phyloP scores from a whole-genome alignment of 305 asterid genomes.

The Solanum hybrid region DNA sequence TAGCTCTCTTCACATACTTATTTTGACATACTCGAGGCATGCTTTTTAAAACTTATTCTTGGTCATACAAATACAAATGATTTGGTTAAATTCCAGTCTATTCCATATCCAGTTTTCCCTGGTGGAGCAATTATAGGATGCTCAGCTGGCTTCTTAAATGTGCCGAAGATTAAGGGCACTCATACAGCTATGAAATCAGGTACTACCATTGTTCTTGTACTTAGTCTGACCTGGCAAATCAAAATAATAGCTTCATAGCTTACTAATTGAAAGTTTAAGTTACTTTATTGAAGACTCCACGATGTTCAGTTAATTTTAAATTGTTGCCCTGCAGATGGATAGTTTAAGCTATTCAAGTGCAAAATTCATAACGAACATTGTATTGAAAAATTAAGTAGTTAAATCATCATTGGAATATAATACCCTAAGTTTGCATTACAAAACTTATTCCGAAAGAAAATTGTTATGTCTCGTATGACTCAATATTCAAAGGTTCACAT shows the following conservation, averaged over 20 bases:
- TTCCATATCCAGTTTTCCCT: conserved; percentile 98
- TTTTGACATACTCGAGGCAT: neutral
- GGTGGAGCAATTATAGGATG: conserved; percentile 99
- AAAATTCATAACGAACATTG: neutral
- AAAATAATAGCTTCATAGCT: neutral
- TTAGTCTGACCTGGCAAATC: neutral
- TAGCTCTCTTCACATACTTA: neutral
- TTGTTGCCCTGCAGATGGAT: neutral
- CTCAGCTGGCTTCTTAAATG: conserved; percentile 97
- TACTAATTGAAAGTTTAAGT: neutral
- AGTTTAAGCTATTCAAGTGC: neutral
- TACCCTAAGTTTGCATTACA: neutral
- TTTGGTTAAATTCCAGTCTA: conserved; percentile 84
- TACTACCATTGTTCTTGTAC: conserved; percentile 19
- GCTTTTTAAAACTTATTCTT: neutral
- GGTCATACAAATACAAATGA: conserved; percentile 30
- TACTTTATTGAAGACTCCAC: neutral
- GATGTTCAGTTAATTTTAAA: neutral
- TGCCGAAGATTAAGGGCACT: conserved; percentile 92
- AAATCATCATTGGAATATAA: neutral
- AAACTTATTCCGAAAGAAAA: neutral
- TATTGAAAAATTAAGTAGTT: neutral
- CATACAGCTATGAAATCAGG: conserved; percentile 99
- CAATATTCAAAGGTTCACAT: neutral
- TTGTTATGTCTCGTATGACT: neutral